These are phyloP conservation scores for Kodamaea nitidulidarum DNA, from an alignment of 805 yeast species.

Conservation along the genomic window DNA sequence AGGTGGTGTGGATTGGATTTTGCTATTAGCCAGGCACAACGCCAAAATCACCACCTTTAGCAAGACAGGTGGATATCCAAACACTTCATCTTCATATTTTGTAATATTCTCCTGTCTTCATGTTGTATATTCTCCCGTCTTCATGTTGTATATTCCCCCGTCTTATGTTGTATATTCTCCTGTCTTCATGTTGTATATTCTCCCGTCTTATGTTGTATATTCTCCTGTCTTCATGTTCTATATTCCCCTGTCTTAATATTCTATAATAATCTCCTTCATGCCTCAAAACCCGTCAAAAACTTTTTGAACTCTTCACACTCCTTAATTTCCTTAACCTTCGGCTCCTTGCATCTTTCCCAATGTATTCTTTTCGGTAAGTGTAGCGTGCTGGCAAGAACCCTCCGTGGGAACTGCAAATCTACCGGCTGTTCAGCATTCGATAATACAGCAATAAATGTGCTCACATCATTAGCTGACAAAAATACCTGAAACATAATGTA, in stretches of 20 bases:
- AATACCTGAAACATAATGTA: constrained; percentile 33
- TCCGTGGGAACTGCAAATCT: constrained; percentile 82
- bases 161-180: too few species aligned
- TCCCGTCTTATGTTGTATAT: too few species aligned
- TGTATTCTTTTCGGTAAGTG: constrained; percentile 57
- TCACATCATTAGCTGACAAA: constrained; percentile 14
- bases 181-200: too few species aligned
- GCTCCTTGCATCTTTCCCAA: constrained; percentile 77
- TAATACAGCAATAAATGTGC: constrained; percentile 17
- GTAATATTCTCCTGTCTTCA: too few species aligned
- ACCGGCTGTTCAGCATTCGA: constrained; percentile 35
- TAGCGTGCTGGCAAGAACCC: constrained; percentile 65
- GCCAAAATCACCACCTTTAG: too few species aligned
- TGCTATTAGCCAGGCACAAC: too few species aligned
- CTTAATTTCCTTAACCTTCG: constrained; percentile 52
- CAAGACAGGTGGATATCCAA: too few species aligned
- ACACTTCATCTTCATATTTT: too few species aligned
- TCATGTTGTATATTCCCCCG: too few species aligned
- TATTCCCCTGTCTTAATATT: too few species aligned
- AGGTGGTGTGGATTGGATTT: too few species aligned
- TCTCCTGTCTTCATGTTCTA: neutral
- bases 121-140: too few species aligned
- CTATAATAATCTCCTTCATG: neutral
- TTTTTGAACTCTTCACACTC: constrained; percentile 67
- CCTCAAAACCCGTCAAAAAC: constrained; percentile 49